Base-by-base conservation (phyloP, 2,329 filamentous ascomycete species). In the Whalleya microplaca region DNA sequence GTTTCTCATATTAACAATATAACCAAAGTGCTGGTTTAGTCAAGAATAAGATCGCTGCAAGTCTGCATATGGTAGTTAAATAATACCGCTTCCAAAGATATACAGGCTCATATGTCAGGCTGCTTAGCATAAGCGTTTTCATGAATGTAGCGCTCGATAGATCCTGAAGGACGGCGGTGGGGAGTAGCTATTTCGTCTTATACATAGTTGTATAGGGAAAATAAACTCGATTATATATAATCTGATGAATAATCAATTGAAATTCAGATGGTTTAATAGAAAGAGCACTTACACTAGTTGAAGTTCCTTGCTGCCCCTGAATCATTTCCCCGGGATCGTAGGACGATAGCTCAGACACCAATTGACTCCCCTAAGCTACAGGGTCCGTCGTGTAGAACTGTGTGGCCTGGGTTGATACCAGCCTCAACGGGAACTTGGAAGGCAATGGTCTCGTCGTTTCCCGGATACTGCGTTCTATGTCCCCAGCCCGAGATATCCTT, bases 381-480 rank as follows among this genome's bases (percentile, higher is more conserved):
- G 0, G 56, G 47, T 3, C 63, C 63, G 6, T 45, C 44, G 20
- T 64, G 51, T 19, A 64, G 29, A 10, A 62, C 58, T 2, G 14
- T 49, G 29, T 64, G 51, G 2, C 49, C 18, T 16, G 63, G 63
- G 18, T 41, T 50, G 6, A 53, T 45, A 19, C 47, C 51, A n/a
- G 41, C 50, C 48, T 37, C 14, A 7, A 75, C 61, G 9, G 76
- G 77, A 37, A 79, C 60, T 56, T 72, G 56, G 41, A 78, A 32
- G 1, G 67, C 59, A 8, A 75, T 60, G 6, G 77, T 79, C 41
- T 69, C 66, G 27, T 74, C 69, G 18, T 62, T 57, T 3, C 74
- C 69, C 1, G 76, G 76, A 56, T 78, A 80, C 29, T 58, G 57
- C 2, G 78, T 77, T 2, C 63, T 61, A 66, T 81, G 78, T 0